Evolutionary conservation across 176 grass and related monocot genomes (phyloP).

Genomic region (Musa schizocarpa): DNA sequence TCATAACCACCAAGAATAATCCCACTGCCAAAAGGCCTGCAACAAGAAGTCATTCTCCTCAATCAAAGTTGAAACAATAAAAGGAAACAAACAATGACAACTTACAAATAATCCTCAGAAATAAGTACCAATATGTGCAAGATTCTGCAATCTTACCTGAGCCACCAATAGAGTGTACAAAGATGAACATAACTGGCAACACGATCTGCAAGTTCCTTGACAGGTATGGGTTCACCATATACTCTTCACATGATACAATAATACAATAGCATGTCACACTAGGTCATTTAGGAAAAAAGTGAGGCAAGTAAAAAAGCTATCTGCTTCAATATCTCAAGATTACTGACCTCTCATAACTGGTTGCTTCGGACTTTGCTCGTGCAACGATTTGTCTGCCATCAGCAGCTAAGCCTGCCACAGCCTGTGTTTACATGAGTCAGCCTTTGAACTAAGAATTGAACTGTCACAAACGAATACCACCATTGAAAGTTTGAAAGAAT

Average conservation of each 20-base stretch:
- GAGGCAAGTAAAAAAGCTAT: no score
- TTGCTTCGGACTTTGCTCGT: conserved; percentile 64
- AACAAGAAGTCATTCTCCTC: neutral
- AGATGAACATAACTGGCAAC: conserved; percentile 83
- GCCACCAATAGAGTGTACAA: conserved; percentile 89
- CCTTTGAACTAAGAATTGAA: neutral
- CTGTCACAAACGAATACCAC: neutral
- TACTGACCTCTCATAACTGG: conserved; percentile 64
- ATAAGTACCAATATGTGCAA: neutral
- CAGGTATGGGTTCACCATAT: conserved; percentile 71
- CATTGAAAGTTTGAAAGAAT: neutral
- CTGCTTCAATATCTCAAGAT: neutral
- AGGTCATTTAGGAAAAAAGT: neutral
- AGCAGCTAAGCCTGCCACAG: conserved; percentile 70
- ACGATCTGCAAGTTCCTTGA: conserved; percentile 79
- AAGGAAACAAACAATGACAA: neutral
- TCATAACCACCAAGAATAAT: conserved; percentile 96
- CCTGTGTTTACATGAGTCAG: conserved; percentile 22
- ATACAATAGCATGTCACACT: conserved; percentile 1
- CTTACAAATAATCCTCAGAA: neutral
- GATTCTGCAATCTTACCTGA: conserved; percentile 33
- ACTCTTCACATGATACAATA: conserved; percentile 31
- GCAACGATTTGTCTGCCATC: conserved; percentile 82
- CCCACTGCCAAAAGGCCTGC: conserved; percentile 61
- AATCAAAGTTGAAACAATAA: conserved; percentile 1